phyloP scores from a whole-genome alignment of 2,329 filamentous ascomycete species.

The Fusarium kyushuense region DNA sequence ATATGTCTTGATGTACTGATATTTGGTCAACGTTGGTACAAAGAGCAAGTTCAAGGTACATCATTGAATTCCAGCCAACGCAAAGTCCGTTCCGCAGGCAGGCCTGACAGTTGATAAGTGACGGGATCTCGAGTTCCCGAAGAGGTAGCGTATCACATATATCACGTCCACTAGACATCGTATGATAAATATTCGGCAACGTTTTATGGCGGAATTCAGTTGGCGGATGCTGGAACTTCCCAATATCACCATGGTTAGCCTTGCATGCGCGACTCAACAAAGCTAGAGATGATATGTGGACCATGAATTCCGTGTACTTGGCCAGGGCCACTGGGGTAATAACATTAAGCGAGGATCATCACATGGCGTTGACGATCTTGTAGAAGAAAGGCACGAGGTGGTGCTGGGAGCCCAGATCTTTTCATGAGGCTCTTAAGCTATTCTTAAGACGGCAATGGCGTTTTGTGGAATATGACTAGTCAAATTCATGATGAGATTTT shows the following conservation, averaged over 20 bases:
- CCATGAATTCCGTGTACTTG: too few relatives aligned
- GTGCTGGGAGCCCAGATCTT: neutral
- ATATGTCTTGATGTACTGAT: neutral
- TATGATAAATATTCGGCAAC: neutral
- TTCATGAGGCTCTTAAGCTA: conserved; percentile 9
- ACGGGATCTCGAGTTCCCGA: neutral
- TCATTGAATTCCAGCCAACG: neutral
- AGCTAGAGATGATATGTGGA: neutral
- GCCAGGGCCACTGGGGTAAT: neutral
- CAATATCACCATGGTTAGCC: neutral
- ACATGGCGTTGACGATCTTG: neutral
- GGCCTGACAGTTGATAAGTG: neutral
- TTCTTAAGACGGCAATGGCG: neutral
- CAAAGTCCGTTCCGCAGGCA: neutral
- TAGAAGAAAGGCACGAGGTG: neutral
- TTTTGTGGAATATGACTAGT: conserved; percentile 8
- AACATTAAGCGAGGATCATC: fast-evolving
- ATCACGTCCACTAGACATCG: too few relatives aligned
- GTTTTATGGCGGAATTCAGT: neutral
- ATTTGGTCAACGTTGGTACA: neutral
- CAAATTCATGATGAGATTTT: neutral
- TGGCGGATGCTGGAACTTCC: neutral
- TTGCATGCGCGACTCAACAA: neutral
- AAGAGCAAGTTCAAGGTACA: neutral
- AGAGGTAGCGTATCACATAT: neutral